A percentile compares a stretch with the other conserved stretches of the same genome.
These are phyloP conservation scores for Salisapilia sapeloensis DNA, from an alignment of 352 stramenopile genomes.

Conservation along the genomic window DNA sequence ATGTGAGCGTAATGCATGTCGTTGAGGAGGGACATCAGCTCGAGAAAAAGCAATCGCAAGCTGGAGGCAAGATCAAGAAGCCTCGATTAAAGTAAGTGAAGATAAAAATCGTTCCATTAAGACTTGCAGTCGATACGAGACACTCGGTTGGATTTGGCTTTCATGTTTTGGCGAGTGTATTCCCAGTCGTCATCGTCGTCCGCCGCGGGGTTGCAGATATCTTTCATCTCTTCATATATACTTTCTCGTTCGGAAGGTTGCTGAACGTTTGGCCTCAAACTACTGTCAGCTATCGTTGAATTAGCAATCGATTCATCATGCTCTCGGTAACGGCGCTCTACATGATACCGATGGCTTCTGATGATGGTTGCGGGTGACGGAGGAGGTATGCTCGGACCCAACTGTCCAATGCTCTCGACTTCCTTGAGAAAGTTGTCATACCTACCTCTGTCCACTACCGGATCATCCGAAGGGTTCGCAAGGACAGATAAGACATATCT, in stretches of 20 bases:
- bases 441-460: neutral
- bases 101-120: neutral
- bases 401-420: no score
- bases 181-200: conserved; percentile 18
- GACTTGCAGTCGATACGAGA: conserved; percentile 2
- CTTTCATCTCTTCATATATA: conserved; percentile 1
- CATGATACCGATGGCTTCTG: no score
- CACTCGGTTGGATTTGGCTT: conserved; percentile 5
- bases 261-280: neutral
- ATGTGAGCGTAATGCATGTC: conserved; percentile 50
- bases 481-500: conserved; percentile 19
- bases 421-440: conserved; percentile 1
- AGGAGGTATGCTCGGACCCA: no score
- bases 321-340: neutral
- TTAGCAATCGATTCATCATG: neutral
- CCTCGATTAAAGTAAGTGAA: conserved; percentile 6
- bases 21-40: conserved; percentile 39
- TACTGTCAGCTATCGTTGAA: conserved; percentile 3
- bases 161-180: conserved; percentile 11
- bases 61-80: conserved; percentile 10
- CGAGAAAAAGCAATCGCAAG: conserved; percentile 6
- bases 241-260: conserved; percentile 1
- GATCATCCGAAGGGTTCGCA: conserved; percentile 3
- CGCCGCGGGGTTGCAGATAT: conserved; percentile 1
- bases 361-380: no score